Evolutionary conservation across 768 basidiomycete genomes (phyloP), one percentile per base, ranked within the genome.

Genomic region (Boletus vermiculosoides): DNA sequence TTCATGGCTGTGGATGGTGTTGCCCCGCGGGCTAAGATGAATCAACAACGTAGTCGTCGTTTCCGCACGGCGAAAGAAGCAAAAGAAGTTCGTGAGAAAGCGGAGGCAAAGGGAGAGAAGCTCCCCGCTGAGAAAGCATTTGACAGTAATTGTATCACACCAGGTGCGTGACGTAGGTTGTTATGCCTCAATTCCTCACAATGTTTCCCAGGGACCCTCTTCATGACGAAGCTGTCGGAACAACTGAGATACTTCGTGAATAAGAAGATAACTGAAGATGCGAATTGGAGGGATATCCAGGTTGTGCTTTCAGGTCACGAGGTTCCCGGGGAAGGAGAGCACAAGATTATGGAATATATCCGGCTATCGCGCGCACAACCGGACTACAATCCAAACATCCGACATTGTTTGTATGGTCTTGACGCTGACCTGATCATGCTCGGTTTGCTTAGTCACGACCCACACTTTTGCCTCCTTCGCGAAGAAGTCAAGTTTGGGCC

Each of bases 261-360:
- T 74, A 98, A 98, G 83, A 96, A 98, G 80, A 96, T 98, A 33
- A 84, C 87, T 0, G 97, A 99, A 70, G 97, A 99, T 73, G 84
- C 97, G 3, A 88, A 94, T 71, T 99, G 97, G 97, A 79, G 92
- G 57, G 83, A 88, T 54, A 85, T 98, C 41, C 80, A 94, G 67
- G 94, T 98, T 22, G 91, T 99, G 39, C 79, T 99, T 37, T 96
- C 93, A 30, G 97, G 97, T 12, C 94, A 98, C 72, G 96, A 99
- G 65, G 95, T 98, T 4, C 97, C 97, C 0, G 97, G 97, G 63
- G 97, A 99, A 74, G 97, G 97, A 57, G 97, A 99, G 71, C 97
- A 99, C 83, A 99, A 99, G 80, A 95, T 99, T 63, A 98, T 98
- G 91, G 97, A 98, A 71, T 99, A 95, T 74, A 98, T 99, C 70